These are phyloP conservation scores for Castanea mollissima DNA, from an alignment of 306 rosid genomes.

Conservation along the genomic window DNA sequence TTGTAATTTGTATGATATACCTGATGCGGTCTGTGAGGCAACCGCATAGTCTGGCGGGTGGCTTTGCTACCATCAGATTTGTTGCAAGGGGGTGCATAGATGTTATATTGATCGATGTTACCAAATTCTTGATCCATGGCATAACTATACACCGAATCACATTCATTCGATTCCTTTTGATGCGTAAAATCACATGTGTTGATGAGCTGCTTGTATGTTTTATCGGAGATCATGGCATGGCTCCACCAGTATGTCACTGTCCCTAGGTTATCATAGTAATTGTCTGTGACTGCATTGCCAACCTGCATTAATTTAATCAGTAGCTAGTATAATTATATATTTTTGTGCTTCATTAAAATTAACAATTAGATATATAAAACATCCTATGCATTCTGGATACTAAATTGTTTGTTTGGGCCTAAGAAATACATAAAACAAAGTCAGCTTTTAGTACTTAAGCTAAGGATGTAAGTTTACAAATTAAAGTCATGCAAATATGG, in stretches of 20 bases:
- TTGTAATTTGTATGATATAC: conserved; percentile 18
- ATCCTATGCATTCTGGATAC: no score
- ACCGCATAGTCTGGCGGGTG: conserved; percentile 53
- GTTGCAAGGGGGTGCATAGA: conserved; percentile 91
- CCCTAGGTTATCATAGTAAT: conserved; percentile 85
- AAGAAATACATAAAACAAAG: no score
- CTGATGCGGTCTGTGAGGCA: conserved; percentile 72
- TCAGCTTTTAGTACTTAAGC: no score
- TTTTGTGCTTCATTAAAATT: no score
- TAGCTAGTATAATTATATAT: not conserved
- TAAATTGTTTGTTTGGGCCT: no score
- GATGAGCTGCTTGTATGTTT: conserved; percentile 70
- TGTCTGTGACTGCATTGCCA: conserved; percentile 96
- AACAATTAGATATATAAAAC: no score
- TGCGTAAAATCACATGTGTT: conserved; percentile 73
- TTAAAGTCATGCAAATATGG: not conserved
- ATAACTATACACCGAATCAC: conserved; percentile 74
- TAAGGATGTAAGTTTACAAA: no score
- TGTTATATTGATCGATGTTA: conserved; percentile 93
- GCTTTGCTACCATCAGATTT: conserved; percentile 59
- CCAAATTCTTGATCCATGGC: conserved; percentile 98
- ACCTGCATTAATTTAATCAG: conserved; percentile 43
- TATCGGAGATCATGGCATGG: conserved; percentile 97
- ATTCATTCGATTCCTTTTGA: conserved; percentile 78
- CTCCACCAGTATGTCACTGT: conserved; percentile 99